Conservation (phyloP, 108 stramenopile species). For the Fistulifera pelliculosa region DNA sequence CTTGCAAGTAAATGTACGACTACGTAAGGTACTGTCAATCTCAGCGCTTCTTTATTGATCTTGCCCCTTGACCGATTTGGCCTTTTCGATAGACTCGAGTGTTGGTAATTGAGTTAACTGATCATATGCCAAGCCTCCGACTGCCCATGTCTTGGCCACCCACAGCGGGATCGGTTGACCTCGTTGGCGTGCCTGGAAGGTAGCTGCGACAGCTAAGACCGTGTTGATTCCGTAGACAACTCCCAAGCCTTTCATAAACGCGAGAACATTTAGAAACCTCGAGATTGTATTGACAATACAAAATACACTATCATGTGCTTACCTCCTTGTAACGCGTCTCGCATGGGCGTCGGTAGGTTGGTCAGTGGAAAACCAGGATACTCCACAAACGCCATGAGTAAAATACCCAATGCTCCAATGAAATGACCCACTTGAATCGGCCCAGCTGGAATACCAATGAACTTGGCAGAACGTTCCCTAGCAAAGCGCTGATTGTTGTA, state of each 20-base stretch:
- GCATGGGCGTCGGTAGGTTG: conserved; percentile 66
- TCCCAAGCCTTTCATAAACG: conserved; percentile 39
- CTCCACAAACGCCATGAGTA: conserved; percentile 77
- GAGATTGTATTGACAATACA: background rate
- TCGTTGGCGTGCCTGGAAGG: conserved; percentile 54
- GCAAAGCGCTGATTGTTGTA: conserved; percentile 61
- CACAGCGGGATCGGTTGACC: conserved; percentile 58
- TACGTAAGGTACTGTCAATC: too few relatives aligned
- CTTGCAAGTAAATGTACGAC: too few relatives aligned
- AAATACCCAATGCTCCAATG: conserved; percentile 70
- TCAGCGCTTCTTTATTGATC: background rate
- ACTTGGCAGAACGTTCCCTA: conserved; percentile 65
- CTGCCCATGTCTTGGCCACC: conserved; percentile 70
- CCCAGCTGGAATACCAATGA: conserved; percentile 74
- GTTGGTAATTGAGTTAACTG: conserved; percentile 74
- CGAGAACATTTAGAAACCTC: background rate
- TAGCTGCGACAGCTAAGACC: conserved; percentile 61
- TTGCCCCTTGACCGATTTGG: background rate
- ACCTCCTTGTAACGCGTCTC: conserved; percentile 76
- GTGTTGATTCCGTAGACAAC: conserved; percentile 65
- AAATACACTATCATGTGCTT: conserved; percentile 6
- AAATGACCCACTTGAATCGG: conserved; percentile 82
- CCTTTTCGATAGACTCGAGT: background rate
- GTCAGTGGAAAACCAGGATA: conserved; percentile 88
- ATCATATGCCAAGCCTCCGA: conserved; percentile 81